Evolutionary conservation across 2,329 filamentous ascomycete species (phyloP).

Genomic region (Aspergillus vadensis): DNA sequence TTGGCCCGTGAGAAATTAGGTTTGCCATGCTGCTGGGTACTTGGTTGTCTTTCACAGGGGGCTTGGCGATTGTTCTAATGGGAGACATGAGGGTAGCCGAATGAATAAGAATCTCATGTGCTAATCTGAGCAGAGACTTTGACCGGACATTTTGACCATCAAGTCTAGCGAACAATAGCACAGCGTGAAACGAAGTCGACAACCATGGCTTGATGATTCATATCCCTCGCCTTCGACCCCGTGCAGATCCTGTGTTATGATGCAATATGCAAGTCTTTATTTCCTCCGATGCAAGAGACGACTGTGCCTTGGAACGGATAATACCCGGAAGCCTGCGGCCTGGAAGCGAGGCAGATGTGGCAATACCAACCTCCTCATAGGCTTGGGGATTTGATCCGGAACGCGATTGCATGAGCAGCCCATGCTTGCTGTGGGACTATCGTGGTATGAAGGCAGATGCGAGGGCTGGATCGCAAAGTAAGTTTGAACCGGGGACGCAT

Average conservation of each 20-base stretch:
- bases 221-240: not conserved
- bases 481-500: not conserved
- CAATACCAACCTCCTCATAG: not conserved
- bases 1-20: not conserved
- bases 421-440: not conserved
- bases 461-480: not conserved
- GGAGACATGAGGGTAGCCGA: not conserved
- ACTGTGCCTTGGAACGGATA: not conserved
- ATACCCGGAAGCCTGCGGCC: not conserved
- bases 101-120: not conserved
- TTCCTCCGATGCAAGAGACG: not conserved
- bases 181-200: not conserved
- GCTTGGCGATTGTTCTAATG: not conserved
- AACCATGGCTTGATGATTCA: not conserved
- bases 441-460: constrained; percentile 1
- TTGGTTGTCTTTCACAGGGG: not conserved
- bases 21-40: not conserved
- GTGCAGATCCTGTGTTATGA: not conserved
- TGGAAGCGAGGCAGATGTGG: not conserved
- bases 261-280: not conserved
- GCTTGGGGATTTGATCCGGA: not conserved
- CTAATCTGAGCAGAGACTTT: not conserved
- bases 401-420: not conserved
- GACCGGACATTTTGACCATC: not conserved
- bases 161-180: too few species aligned